These are phyloP conservation scores for Salix koriyanagi DNA, from an alignment of 345 rosid species.

Conservation along the genomic window DNA sequence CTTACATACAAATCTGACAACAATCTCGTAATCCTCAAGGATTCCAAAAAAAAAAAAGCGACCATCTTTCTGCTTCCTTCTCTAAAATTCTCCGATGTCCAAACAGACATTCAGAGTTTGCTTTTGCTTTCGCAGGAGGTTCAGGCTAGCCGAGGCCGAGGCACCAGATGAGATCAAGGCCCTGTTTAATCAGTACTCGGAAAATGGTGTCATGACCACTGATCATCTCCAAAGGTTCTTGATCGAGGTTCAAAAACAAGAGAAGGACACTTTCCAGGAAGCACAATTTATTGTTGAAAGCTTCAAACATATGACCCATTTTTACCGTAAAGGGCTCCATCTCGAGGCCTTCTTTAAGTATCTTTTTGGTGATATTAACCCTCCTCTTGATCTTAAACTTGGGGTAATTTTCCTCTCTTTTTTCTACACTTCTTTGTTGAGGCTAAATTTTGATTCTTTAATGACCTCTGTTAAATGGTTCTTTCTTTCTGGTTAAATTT, in stretches of 20 bases:
- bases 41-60: neutral
- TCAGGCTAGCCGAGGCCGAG: slow-evolving; percentile 64
- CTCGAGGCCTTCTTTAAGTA: slow-evolving; percentile 70
- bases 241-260: slow-evolving; percentile 48
- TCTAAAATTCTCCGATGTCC: slow-evolving; percentile 36
- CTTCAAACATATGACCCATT: slow-evolving; percentile 34
- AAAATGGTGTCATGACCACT: slow-evolving; percentile 42
- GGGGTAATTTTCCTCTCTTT: slow-evolving; percentile 32
- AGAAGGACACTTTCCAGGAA: slow-evolving; percentile 34
- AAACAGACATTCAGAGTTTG: slow-evolving; percentile 73
- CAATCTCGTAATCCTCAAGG: neutral
- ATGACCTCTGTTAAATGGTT: neutral
- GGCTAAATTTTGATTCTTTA: neutral
- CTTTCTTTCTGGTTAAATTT: neutral
- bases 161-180: slow-evolving; percentile 70
- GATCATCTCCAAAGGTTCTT: slow-evolving; percentile 59
- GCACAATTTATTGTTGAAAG: slow-evolving; percentile 55
- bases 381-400: slow-evolving; percentile 43
- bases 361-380: slow-evolving; percentile 44
- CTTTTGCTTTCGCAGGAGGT: slow-evolving; percentile 70
- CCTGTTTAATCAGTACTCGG: slow-evolving; percentile 43
- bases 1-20: neutral
- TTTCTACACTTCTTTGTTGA: neutral
- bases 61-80: neutral
- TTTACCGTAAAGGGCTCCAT: slow-evolving; percentile 39